phyloP scores from a whole-genome alignment of 148 eudicot species.

The Chenopodium berlandieri region DNA sequence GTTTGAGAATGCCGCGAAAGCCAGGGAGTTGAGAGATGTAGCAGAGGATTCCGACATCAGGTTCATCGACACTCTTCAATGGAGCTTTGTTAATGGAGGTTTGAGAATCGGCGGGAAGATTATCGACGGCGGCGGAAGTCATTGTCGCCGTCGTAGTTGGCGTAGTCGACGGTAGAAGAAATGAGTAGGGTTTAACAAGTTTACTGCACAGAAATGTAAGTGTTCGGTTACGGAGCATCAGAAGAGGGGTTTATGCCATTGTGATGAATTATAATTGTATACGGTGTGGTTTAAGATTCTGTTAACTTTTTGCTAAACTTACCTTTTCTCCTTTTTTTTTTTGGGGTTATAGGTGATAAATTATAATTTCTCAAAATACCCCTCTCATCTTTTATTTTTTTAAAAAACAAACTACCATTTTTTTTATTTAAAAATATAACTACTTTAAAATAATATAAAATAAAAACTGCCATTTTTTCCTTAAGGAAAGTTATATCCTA shows the following conservation, averaged over 20 bases:
- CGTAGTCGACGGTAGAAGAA: not conserved
- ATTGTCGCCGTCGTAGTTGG: slow-evolving; percentile 18
- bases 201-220: slow-evolving; percentile 8
- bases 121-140: slow-evolving; percentile 14
- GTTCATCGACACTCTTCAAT: slow-evolving; percentile 51
- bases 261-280: not conserved
- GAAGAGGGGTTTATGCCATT: slow-evolving; percentile 12
- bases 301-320: no score
- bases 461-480: no score
- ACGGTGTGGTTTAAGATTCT: not conserved
- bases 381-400: no score
- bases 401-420: no score
- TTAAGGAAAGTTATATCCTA: no score
- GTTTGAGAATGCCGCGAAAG: slow-evolving; percentile 87
- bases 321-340: no score
- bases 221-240: slow-evolving; percentile 27
- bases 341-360: no score
- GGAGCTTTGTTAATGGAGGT: slow-evolving; percentile 26
- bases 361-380: no score
- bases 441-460: no score
- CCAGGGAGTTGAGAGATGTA: slow-evolving; percentile 87
- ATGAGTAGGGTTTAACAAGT: slow-evolving; percentile 42
- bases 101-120: not conserved
- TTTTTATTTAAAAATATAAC: no score
- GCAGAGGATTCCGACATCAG: slow-evolving; percentile 78